phyloP scores from a whole-genome alignment of 176 grass and related monocot species.

The Thalia dealbata region DNA sequence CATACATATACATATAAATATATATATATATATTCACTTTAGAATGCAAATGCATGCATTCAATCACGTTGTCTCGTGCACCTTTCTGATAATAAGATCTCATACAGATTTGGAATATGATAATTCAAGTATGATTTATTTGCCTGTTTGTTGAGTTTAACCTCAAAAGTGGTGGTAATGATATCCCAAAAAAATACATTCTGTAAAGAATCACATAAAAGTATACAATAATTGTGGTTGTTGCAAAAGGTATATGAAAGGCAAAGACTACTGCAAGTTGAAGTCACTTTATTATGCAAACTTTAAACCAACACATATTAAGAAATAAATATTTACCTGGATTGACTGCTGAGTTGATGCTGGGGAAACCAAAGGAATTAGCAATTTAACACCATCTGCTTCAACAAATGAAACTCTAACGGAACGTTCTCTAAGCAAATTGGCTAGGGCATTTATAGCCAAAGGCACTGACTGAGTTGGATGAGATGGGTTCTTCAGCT shows the following conservation, averaged over 20 bases:
- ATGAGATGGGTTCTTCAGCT: slow-evolving; percentile 81
- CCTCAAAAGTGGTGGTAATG: not conserved
- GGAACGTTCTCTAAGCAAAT: slow-evolving; percentile 50
- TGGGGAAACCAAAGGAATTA: slow-evolving; percentile 84
- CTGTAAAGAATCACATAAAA: not conserved
- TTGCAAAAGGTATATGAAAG: not conserved
- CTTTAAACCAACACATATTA: not conserved
- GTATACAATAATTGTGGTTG: not conserved
- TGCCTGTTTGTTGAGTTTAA: not conserved
- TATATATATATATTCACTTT: too few species aligned
- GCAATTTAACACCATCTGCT: slow-evolving; percentile 68
- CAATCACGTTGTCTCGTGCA: not conserved
- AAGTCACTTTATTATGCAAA: not conserved
- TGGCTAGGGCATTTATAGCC: slow-evolving; percentile 62
- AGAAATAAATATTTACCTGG: slow-evolving; percentile 40
- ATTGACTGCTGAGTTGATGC: slow-evolving; percentile 91
- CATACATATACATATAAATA: not conserved
- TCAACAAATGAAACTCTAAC: slow-evolving; percentile 83
- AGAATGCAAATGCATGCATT: not conserved
- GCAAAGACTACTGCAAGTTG: not conserved
- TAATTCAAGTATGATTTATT: not conserved
- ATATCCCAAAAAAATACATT: not conserved
- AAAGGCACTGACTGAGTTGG: slow-evolving; percentile 54
- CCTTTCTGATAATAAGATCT: not conserved
- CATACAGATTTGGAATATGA: not conserved